Base-by-base conservation (phyloP, 805 yeast genomes). In the Lachancea kluyveri region DNA sequence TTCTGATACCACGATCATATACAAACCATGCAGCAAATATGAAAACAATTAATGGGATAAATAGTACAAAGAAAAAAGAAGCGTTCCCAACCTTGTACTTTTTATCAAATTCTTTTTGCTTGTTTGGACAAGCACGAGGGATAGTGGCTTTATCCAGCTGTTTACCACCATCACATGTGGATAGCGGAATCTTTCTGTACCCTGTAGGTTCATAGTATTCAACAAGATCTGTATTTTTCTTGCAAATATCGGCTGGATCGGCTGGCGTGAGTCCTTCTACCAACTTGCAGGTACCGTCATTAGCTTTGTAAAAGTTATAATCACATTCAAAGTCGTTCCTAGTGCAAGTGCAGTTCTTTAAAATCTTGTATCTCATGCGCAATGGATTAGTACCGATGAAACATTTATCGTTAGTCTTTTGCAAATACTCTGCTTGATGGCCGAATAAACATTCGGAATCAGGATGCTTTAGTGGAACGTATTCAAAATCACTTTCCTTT, bases 301-400 rank as follows among this genome's bases (percentile, higher is more conserved):
- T 39, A 30, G 77, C 77, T 37, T 79, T 68, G 36, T 59, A 72
- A 56, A 67, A 88, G 59, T 88, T 88, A 64, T 77, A 85, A 56
- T 92, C 98, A 69, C 98, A 92, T 58, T 92, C 98, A 51, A 65
- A 92, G 50, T 90, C 98, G 31, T 72, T 70, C 57, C 95, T 72
- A 0, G 92, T 69, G 62, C 98, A 92, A 1, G 79, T 53, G 62
- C 98, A 92, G 54, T 83, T 78, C 38, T 74, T 65, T 8, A 70
- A 53, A 8, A 70, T 64, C 42, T 67, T 69, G 49, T 66, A 72
- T 1, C 83, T 87, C 17, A 71, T 63, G 17, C 62, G 53, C 24
- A 83, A 64, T 27, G 80, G 75, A 33, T 72, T 72, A 34, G 66
- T 72, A 40, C 85, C 78, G 49, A 77, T 82, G 59, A 95, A 90